Base-by-base conservation (phyloP, 2,329 filamentous ascomycete species). In the Fusarium cyanostomum region DNA sequence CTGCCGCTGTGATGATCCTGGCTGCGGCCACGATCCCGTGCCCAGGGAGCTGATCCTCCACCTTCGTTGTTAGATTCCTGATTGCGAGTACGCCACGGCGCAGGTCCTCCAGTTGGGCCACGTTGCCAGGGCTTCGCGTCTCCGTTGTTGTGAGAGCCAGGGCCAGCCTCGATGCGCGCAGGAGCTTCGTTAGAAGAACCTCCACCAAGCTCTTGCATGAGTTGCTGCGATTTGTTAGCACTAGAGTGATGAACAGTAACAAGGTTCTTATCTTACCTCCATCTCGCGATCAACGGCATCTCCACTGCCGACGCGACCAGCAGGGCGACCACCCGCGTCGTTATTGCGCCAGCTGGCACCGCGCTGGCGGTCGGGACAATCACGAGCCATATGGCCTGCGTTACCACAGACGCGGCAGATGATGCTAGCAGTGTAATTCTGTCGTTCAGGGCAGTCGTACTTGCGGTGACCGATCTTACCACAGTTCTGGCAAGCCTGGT, bases 401-500 rank as follows among this genome's bases (percentile, higher is more conserved):
- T 98, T 97, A 69, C 95, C 95, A 81, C 95, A 99, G 71, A 97
- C 91, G 72, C 94, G 94, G 80, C 95, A 99, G 75, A 99, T 98
- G 76, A 99, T 98, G 79, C 93, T 98, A 72, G 95, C 94, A n/a
- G 95, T 99, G 80, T 91, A 98, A 80, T 99, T 99, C 76, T 94
- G 92, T 78, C 95, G 92, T 80, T 99, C 92, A 12, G 95, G 95
- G 72, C 95, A 99, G 76, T 99, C 95, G 77, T 97, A 98, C 80
- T 99, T 99, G 79, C 95, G 90, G 79, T 99, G 95, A 60, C 95
- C 95, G 67, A 99, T 99, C 84, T 98, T 93, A 71, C 95, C 95
- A 79, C 92, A 99, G 83, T 99, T 99, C 82, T 99, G 95, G 80
- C 95, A 99, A 67, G 95, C 95, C 78, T 99, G 95, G 79, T 99